A percentile compares a stretch with the other conserved stretches of the same genome.
Conservation (phyloP, 257 asterid species). For the Sherardia arvensis region DNA sequence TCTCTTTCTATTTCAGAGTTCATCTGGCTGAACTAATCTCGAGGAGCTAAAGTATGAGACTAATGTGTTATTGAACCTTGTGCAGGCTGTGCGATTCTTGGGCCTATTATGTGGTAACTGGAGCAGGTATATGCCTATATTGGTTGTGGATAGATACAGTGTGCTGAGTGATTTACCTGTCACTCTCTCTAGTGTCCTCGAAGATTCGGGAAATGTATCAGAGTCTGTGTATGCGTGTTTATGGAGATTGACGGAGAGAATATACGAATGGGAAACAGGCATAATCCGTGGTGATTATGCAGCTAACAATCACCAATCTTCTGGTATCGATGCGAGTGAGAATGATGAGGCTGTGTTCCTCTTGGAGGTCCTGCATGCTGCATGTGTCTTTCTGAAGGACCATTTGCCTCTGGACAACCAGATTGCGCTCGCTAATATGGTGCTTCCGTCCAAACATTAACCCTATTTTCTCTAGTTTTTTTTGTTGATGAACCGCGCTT, state of each 20-base stretch:
- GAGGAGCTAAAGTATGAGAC: no score
- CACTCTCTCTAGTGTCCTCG: constrained; percentile 59
- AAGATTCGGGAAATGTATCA: constrained; percentile 35
- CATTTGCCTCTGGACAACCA: constrained; percentile 57
- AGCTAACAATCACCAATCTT: constrained; percentile 15
- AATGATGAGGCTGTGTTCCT: constrained; percentile 31
- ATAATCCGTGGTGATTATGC: constrained; percentile 18
- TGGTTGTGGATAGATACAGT: constrained; percentile 35
- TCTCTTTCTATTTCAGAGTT: not conserved
- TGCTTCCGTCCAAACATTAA: constrained; percentile 3
- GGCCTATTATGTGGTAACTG: constrained; percentile 74
- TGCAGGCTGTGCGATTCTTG: constrained; percentile 66
- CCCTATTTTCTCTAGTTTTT: not conserved
- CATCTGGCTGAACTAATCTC: no score
- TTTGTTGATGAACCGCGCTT: no score
- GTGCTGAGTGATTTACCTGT: constrained; percentile 71
- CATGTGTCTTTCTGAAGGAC: constrained; percentile 48
- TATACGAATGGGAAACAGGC: constrained; percentile 42
- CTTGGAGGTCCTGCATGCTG: constrained; percentile 46
- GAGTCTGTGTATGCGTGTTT: constrained; percentile 47
- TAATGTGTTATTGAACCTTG: constrained; percentile 3
- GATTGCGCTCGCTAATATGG: constrained; percentile 71
- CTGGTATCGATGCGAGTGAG: constrained; percentile 43
- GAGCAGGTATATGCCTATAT: constrained; percentile 69
- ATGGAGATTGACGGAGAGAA: constrained; percentile 45